Evolutionary conservation across 2,329 filamentous ascomycete genomes (phyloP).

Genomic region (Beauveria bassiana): DNA sequence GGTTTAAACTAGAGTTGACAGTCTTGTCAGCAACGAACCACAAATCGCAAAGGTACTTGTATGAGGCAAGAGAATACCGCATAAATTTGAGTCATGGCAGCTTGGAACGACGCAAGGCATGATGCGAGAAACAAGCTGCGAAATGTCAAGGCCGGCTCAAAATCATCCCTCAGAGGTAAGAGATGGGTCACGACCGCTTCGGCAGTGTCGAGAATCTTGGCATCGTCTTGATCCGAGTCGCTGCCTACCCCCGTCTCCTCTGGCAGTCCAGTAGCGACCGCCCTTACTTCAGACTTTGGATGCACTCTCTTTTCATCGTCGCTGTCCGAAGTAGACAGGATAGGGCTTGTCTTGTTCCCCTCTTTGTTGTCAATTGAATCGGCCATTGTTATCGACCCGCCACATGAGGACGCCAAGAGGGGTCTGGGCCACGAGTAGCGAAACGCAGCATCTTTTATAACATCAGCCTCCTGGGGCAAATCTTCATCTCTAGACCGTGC

Average conservation of each 20-base stretch:
- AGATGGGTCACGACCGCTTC: constrained; percentile 41
- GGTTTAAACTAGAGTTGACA: constrained; percentile 40
- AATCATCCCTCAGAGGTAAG: constrained; percentile 44
- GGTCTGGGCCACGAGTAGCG: too few relatives aligned
- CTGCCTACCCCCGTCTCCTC: background rate
- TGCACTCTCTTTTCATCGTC: background rate
- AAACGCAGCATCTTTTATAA: too few relatives aligned
- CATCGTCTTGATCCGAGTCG: constrained; percentile 20
- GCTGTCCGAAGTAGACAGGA: too few relatives aligned
- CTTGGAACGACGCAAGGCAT: constrained; percentile 42
- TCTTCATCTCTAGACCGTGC: too few relatives aligned
- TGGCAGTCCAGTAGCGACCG: background rate
- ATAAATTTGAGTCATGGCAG: constrained; percentile 50
- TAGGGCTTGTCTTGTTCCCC: too few relatives aligned
- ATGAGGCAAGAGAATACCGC: constrained; percentile 24
- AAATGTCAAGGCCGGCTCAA: constrained; percentile 44
- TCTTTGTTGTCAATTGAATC: too few relatives aligned
- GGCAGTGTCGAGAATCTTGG: constrained; percentile 40
- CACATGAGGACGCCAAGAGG: too few relatives aligned
- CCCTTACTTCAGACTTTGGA: background rate
- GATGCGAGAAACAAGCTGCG: constrained; percentile 44
- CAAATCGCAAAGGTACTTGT: background rate
- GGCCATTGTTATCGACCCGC: too few relatives aligned
- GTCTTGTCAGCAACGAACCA: background rate
- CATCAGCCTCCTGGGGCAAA: too few relatives aligned